phyloP scores from a whole-genome alignment of 1,284 basidiomycete species.

The Exsudoporus floridanus region DNA sequence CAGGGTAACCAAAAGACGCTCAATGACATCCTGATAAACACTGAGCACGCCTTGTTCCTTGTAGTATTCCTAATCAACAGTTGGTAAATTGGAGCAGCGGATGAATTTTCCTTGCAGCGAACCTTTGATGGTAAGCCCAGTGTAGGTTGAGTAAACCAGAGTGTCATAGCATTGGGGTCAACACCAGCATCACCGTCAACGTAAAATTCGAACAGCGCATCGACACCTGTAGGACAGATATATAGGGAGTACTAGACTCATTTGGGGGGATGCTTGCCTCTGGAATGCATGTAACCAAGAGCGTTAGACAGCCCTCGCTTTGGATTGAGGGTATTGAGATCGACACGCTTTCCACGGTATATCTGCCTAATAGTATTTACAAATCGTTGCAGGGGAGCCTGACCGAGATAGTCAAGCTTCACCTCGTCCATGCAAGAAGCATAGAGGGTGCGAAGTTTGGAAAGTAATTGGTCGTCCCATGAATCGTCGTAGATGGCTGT shows the following conservation, averaged over 20 bases:
- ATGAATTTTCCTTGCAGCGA: not conserved
- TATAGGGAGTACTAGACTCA: not conserved
- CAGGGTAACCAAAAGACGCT: constrained; percentile 66
- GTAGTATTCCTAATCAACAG: constrained; percentile 76
- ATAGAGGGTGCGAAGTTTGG: constrained; percentile 82
- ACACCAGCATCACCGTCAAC: constrained; percentile 88
- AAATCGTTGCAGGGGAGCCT: constrained; percentile 58
- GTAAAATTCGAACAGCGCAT: constrained; percentile 73
- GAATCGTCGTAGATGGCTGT: constrained; percentile 33
- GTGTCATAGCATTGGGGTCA: constrained; percentile 85
- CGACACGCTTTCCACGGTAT: constrained; percentile 52
- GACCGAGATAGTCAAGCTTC: constrained; percentile 60
- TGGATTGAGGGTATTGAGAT: constrained; percentile 37
- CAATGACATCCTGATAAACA: constrained; percentile 72
- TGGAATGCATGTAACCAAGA: constrained; percentile 83
- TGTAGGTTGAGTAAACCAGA: constrained; percentile 83
- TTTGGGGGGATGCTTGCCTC: constrained; percentile 48
- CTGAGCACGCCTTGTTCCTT: constrained; percentile 71
- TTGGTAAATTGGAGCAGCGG: constrained; percentile 6
- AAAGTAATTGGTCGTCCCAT: constrained; percentile 68
- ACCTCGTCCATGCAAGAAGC: constrained; percentile 81
- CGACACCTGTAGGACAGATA: constrained; percentile 55
- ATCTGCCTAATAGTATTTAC: constrained; percentile 56
- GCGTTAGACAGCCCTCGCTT: constrained; percentile 70
- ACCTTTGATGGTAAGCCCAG: constrained; percentile 90